Evolutionary conservation across 371 early-diverging fungal species (phyloP).

Genomic region (Sporodiniella umbellata): DNA sequence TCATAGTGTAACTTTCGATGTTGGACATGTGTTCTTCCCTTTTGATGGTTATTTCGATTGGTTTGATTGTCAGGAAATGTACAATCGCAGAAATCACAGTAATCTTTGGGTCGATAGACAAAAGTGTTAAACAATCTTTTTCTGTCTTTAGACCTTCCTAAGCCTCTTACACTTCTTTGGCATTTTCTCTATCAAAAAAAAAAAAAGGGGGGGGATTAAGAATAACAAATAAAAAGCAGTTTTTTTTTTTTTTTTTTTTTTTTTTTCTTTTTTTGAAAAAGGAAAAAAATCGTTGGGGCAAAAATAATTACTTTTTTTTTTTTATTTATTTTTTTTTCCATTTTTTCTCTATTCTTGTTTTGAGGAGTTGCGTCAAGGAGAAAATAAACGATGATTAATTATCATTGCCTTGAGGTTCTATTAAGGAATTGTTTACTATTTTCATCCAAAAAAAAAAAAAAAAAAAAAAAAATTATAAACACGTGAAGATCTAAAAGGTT

Average conservation of each 20-base stretch:
- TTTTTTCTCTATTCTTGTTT: too few relatives aligned
- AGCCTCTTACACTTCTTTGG: conserved; percentile 18
- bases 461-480: conserved; percentile 1
- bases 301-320: too few relatives aligned
- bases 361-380: too few relatives aligned
- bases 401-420: too few relatives aligned
- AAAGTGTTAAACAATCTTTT: too few relatives aligned
- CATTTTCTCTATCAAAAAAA: conserved; percentile 2
- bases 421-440: too few relatives aligned
- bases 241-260: neutral
- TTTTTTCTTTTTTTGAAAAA: too few relatives aligned
- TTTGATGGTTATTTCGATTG: conserved; percentile 40
- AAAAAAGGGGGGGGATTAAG: conserved; percentile 1
- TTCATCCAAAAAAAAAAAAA: too few relatives aligned
- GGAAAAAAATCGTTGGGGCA: too few relatives aligned
- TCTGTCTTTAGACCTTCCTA: neutral
- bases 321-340: too few relatives aligned
- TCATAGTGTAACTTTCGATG: conserved; percentile 41
- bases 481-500: conserved; percentile 15
- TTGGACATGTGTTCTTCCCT: conserved; percentile 31
- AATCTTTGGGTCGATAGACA: conserved; percentile 20
- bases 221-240: neutral
- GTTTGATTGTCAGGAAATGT: conserved; percentile 45
- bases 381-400: neutral
- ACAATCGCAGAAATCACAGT: conserved; percentile 47